phyloP scores from a whole-genome alignment of 139 green algal genomes.

The Picochlorum sp. region DNA sequence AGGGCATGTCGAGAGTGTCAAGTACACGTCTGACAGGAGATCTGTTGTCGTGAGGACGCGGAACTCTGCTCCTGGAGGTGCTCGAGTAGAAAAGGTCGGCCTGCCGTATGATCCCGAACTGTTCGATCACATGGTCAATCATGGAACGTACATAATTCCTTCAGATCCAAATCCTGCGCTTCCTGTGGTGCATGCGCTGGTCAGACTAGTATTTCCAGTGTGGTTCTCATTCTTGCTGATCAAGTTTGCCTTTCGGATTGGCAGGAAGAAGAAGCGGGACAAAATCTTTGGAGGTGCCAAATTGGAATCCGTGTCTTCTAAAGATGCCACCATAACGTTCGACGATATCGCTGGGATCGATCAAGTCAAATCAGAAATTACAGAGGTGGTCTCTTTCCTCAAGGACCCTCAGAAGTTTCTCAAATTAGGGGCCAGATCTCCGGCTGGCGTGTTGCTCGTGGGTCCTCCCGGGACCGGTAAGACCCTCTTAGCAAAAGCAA shows the following conservation, averaged over 20 bases:
- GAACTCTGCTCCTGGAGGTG: conserved; percentile 54
- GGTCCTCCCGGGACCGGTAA: conserved; percentile 53
- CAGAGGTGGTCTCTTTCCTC: conserved; percentile 59
- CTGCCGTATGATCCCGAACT: conserved; percentile 73
- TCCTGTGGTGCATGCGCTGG: conserved; percentile 20
- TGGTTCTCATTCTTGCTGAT: conserved; percentile 38
- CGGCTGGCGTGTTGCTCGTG: conserved; percentile 59
- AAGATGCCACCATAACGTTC: conserved; percentile 41
- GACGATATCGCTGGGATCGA: conserved; percentile 66
- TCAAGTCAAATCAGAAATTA: conserved; percentile 63
- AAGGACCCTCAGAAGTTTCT: conserved; percentile 50
- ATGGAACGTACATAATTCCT: conserved; percentile 47
- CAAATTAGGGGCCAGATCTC: conserved; percentile 47
- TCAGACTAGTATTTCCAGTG: conserved; percentile 37
- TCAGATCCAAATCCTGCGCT: conserved; percentile 7
- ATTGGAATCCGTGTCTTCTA: conserved; percentile 43
- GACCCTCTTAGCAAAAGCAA: conserved; percentile 56
- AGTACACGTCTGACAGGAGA: conserved; percentile 38
- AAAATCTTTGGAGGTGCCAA: conserved; percentile 53
- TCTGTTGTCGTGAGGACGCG: conserved; percentile 50
- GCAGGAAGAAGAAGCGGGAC: conserved; percentile 34
- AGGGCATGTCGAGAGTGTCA: conserved; percentile 48
- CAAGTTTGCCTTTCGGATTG: conserved; percentile 38
- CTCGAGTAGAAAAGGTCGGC: conserved; percentile 56
- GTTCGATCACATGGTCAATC: conserved; percentile 60